phyloP scores from a whole-genome alignment of 768 basidiomycete species.

The Leucosporidium creatinivorum region DNA sequence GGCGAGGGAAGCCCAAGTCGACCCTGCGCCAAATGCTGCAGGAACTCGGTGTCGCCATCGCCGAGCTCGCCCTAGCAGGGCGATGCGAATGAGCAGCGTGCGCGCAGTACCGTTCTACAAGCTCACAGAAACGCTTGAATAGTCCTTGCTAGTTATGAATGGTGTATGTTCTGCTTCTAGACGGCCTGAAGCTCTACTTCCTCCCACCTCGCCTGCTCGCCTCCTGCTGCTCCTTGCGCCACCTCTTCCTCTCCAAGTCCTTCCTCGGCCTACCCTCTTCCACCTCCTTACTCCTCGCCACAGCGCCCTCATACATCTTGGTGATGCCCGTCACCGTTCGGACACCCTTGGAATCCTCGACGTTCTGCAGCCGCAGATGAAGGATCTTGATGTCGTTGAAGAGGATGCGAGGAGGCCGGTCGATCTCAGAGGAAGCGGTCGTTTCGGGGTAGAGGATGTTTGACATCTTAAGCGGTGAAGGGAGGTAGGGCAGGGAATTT shows the following conservation, averaged over 20 bases:
- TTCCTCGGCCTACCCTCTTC: conserved; percentile 1
- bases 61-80: no score
- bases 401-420: conserved; percentile 16
- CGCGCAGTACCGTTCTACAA: no score
- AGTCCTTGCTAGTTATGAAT: no score
- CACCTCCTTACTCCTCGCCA: conserved; percentile 6
- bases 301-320: conserved; percentile 13
- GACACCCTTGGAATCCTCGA: conserved; percentile 16
- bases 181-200: neutral
- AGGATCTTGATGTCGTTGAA: conserved; percentile 20
- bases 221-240: conserved; percentile 6
- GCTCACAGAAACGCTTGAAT: no score
- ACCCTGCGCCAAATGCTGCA: no score
- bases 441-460: conserved; percentile 28
- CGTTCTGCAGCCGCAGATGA: conserved; percentile 18
- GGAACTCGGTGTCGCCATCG: no score
- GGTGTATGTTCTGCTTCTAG: no score
- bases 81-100: no score
- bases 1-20: no score
- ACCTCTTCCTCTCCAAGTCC: neutral
- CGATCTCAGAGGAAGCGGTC: neutral
- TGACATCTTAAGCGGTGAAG: conserved; percentile 12
- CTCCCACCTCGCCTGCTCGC: neutral
- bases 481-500: neutral
- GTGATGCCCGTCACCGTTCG: conserved; percentile 16